phyloP scores from a whole-genome alignment of 179 eudicot genomes.

The Beta corolliflora region DNA sequence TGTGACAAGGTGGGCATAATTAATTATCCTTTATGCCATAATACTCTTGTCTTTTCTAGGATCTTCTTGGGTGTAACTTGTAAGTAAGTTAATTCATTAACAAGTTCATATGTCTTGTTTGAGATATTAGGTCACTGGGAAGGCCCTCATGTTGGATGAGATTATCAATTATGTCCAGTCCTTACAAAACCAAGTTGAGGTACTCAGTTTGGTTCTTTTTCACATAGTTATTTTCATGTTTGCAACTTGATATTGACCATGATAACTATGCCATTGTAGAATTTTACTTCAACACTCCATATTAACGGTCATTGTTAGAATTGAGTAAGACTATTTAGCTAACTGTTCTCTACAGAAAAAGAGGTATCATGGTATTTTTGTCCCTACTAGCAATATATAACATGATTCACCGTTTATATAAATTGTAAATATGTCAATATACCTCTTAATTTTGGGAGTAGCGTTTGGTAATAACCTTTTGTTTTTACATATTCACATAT shows the following conservation, averaged over 20 bases:
- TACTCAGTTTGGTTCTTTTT: conserved; percentile 19
- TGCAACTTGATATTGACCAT: conserved; percentile 4
- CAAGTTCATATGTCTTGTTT: conserved; percentile 40
- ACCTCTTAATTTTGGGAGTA: no score
- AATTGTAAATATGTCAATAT: no score
- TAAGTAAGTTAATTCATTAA: conserved; percentile 3
- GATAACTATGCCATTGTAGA: not conserved
- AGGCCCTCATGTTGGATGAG: conserved; percentile 97
- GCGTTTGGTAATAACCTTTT: not conserved
- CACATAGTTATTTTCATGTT: not conserved
- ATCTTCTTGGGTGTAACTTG: not conserved
- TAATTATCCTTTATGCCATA: not conserved
- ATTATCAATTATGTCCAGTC: conserved; percentile 81
- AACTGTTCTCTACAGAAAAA: no score
- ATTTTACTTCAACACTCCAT: not conserved
- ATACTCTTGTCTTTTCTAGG: not conserved
- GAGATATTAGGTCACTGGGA: conserved; percentile 69
- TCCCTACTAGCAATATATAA: no score
- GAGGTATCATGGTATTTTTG: no score
- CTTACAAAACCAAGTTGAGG: conserved; percentile 86
- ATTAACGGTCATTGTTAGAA: no score
- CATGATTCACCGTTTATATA: no score
- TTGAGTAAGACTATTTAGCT: no score
- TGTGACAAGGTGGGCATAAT: conserved; percentile 70
- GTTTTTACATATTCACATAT: not conserved